A percentile compares a stretch with the other conserved stretches of the same genome.
These are phyloP conservation scores for Fraxinus paxiana DNA, from an alignment of 305 asterid species.

Conservation along the genomic window DNA sequence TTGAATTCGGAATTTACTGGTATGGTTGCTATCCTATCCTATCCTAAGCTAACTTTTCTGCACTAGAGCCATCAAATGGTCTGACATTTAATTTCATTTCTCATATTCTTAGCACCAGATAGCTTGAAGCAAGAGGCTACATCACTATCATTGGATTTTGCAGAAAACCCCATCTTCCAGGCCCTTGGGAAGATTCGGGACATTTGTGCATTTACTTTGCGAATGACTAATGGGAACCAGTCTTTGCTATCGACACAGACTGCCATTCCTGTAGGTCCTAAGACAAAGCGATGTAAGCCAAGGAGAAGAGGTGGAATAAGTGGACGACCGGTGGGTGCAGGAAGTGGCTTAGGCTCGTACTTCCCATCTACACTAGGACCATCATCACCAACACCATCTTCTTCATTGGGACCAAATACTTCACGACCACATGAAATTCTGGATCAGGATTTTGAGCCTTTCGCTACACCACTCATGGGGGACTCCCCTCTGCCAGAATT, in stretches of 20 bases:
- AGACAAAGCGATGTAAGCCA: constrained; percentile 54
- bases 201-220: constrained; percentile 45
- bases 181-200: constrained; percentile 57
- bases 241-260: constrained; percentile 33
- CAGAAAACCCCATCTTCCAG: constrained; percentile 29
- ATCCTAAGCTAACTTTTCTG: neutral
- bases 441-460: constrained; percentile 42
- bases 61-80: neutral
- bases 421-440: constrained; percentile 35
- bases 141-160: constrained; percentile 19
- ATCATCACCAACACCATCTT: constrained; percentile 45
- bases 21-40: constrained; percentile 15
- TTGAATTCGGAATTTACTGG: constrained; percentile 50
- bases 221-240: constrained; percentile 38
- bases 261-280: constrained; percentile 38
- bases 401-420: constrained; percentile 40
- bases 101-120: constrained; percentile 13
- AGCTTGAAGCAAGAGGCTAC: constrained; percentile 7
- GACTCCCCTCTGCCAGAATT: constrained; percentile 44
- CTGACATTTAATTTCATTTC: neutral
- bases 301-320: constrained; percentile 52
- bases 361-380: constrained; percentile 33
- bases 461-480: constrained; percentile 40
- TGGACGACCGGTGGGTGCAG: constrained; percentile 31
- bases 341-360: constrained; percentile 30